These are phyloP conservation scores for Zygnema cylindricum DNA, from an alignment of 139 green algal species.

Conservation along the genomic window DNA sequence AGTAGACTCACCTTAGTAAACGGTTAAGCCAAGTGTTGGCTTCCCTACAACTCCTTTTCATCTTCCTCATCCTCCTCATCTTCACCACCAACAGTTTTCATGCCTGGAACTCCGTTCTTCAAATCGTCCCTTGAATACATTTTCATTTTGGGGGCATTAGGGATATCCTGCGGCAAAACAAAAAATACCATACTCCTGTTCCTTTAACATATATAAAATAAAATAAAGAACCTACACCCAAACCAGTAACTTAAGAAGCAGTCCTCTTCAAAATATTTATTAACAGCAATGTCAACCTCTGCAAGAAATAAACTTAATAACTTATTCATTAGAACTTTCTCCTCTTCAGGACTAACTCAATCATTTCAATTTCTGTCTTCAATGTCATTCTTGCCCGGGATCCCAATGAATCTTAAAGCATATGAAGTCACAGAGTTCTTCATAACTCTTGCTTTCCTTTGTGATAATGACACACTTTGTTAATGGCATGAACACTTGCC, in stretches of 20 bases:
- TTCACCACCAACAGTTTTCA: not conserved
- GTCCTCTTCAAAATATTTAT: not conserved
- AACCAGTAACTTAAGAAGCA: not conserved
- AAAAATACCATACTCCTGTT: not conserved
- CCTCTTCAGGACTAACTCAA: too few species aligned
- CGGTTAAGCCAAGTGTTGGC: too few species aligned
- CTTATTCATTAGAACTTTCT: too few species aligned
- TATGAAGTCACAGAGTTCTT: too few species aligned
- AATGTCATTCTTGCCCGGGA: too few species aligned
- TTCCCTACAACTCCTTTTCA: not conserved
- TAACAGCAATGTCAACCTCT: not conserved
- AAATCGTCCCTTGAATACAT: conserved; percentile 38
- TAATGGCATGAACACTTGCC: too few species aligned
- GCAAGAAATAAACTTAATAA: conserved; percentile 2
- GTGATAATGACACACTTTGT: too few species aligned
- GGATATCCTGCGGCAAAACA: conserved; percentile 6
- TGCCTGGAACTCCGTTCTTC: not conserved
- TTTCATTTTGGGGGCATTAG: conserved; percentile 30
- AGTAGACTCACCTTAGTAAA: too few species aligned
- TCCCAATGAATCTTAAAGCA: too few species aligned
- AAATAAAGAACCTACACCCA: not conserved
- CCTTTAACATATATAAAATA: not conserved
- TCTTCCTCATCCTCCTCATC: conserved; percentile 31
- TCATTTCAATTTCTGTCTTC: too few species aligned
- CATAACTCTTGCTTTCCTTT: too few species aligned